Conservation (phyloP, 176 grass and related monocot genomes). For the Bromus sterilis region DNA sequence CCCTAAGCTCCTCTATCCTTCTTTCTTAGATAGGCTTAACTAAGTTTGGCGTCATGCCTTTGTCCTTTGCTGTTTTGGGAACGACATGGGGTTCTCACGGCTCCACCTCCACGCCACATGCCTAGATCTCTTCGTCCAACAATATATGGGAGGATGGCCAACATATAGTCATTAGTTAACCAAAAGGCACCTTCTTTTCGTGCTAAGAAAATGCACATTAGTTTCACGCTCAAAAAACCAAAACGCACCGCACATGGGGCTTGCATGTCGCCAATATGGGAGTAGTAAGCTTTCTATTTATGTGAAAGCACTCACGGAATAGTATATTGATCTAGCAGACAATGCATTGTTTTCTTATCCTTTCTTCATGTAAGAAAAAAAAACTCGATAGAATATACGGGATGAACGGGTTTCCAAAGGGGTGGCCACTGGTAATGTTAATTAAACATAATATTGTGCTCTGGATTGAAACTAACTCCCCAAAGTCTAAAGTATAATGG, state of each 20-base stretch:
- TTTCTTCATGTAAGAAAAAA: too few relatives aligned
- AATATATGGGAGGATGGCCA: background rate
- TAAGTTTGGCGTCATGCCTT: background rate
- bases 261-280: background rate
- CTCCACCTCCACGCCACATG: background rate
- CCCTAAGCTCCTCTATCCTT: background rate
- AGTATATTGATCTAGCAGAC: background rate
- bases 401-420: background rate
- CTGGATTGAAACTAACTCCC: background rate
- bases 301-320: constrained; percentile 16
- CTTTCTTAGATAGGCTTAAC: too few relatives aligned
- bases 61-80: background rate
- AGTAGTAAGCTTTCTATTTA: too few relatives aligned
- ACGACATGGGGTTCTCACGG: background rate
- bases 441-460: background rate
- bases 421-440: background rate
- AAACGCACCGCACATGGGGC: background rate
- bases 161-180: background rate
- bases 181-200: too few relatives aligned
- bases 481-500: background rate
- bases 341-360: background rate
- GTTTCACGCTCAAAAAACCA: background rate
- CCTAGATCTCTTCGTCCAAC: constrained; percentile 9
- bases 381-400: background rate
- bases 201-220: background rate